phyloP scores from a whole-genome alignment of 78 protist species.

The Dictyostelium firmibasis region DNA sequence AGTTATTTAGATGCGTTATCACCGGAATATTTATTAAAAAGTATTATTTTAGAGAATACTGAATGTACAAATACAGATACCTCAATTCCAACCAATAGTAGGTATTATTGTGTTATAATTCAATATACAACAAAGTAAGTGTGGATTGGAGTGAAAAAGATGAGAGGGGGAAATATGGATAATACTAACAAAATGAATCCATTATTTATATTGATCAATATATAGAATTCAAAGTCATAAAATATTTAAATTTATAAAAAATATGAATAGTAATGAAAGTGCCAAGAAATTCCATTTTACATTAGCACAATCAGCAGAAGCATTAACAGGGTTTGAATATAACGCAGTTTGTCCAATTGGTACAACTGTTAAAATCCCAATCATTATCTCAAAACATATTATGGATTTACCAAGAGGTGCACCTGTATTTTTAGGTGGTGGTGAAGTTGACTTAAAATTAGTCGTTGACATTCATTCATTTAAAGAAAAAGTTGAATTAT shows the following conservation, averaged over 20 bases:
- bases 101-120: conserved; percentile 63
- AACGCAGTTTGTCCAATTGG: conserved; percentile 82
- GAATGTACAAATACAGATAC: conserved; percentile 48
- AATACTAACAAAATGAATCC: not conserved
- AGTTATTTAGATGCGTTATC: conserved; percentile 48
- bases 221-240: conserved; percentile 59
- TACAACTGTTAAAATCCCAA: conserved; percentile 33
- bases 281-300: conserved; percentile 38
- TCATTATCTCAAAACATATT: conserved; percentile 46
- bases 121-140: conserved; percentile 67
- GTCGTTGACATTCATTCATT: conserved; percentile 26
- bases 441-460: conserved; percentile 64
- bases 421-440: conserved; percentile 67
- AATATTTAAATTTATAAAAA: conserved; percentile 54
- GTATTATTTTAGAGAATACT: conserved; percentile 61
- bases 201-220: not conserved
- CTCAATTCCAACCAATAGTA: conserved; percentile 49
- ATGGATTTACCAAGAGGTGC: not conserved
- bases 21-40: conserved; percentile 55
- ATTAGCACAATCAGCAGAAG: conserved; percentile 36
- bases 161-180: no score
- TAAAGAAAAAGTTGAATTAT: conserved; percentile 9
- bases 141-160: not conserved
- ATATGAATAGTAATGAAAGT: not conserved
- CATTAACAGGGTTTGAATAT: conserved; percentile 73